Evolutionary conservation across 306 rosid species (phyloP).

Genomic region (Sicyos edulis): DNA sequence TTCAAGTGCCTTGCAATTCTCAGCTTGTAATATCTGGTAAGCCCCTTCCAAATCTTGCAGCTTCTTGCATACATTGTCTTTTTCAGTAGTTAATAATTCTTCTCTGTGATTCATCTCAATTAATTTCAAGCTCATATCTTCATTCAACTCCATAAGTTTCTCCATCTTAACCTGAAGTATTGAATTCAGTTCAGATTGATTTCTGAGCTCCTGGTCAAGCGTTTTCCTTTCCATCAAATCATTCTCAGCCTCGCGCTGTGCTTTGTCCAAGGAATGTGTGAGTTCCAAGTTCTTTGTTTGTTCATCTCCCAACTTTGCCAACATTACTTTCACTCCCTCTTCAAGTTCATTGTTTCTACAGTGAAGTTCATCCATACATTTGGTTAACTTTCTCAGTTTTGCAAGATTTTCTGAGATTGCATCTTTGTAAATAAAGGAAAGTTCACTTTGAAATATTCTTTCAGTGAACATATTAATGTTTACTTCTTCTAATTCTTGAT

Average conservation of each 20-base stretch:
- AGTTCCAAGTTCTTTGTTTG: slow-evolving; percentile 45
- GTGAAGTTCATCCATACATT: slow-evolving; percentile 36
- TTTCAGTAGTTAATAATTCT: slow-evolving; percentile 38
- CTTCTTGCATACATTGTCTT: slow-evolving; percentile 39
- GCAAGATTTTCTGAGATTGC: slow-evolving; percentile 39
- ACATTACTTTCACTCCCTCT: too few species aligned
- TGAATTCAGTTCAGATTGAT: slow-evolving; percentile 33
- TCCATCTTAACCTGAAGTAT: slow-evolving; percentile 8
- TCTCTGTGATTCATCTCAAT: slow-evolving; percentile 48
- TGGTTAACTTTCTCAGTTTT: slow-evolving; percentile 42
- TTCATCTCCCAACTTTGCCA: too few species aligned
- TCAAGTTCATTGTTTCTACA: slow-evolving; percentile 45
- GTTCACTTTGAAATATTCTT: slow-evolving; percentile 49
- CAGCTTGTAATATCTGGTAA: slow-evolving; percentile 43
- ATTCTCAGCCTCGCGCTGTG: slow-evolving; percentile 35
- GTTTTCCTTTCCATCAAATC: slow-evolving; percentile 42
- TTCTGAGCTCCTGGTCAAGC: slow-evolving; percentile 42
- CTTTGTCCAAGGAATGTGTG: slow-evolving; percentile 45
- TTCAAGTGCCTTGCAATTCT: slow-evolving; percentile 41
- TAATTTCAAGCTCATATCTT: slow-evolving; percentile 49
- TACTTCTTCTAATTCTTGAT: slow-evolving; percentile 37
- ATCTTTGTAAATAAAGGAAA: slow-evolving; percentile 52
- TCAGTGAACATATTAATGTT: slow-evolving; percentile 41
- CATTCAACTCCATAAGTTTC: slow-evolving; percentile 43
- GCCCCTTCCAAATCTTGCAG: slow-evolving; percentile 41